phyloP scores from a whole-genome alignment of 2,329 filamentous ascomycete species.

The Periconia sp. region DNA sequence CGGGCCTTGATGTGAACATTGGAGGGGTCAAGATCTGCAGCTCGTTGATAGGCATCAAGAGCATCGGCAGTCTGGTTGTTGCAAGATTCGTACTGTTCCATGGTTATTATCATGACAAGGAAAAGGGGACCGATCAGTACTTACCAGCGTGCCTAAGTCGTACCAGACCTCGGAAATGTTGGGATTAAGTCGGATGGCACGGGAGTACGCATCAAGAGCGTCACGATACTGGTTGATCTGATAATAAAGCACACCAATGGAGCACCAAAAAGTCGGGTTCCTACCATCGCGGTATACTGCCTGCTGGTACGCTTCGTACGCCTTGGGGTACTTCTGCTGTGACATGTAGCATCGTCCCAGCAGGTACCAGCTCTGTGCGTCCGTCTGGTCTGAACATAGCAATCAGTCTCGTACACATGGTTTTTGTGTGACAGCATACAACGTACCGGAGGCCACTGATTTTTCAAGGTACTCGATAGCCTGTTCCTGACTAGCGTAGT shows the following conservation, averaged over 20 bases:
- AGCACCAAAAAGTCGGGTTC: conserved; percentile 99
- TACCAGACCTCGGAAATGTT: conserved; percentile 99
- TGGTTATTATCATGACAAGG: conserved; percentile 17
- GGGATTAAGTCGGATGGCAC: conserved; percentile 93
- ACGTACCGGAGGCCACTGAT: conserved; percentile 86
- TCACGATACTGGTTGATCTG: conserved; percentile 99
- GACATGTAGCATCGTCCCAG: conserved; percentile 99
- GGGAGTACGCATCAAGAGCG: conserved; percentile 95
- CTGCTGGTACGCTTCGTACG: conserved; percentile 98
- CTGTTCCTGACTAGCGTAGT: conserved; percentile 89
- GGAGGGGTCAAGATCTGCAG: conserved; percentile 88
- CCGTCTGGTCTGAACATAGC: conserved; percentile 74
- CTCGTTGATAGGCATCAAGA: conserved; percentile 91
- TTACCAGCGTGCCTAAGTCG: conserved; percentile 90
- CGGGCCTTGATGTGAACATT: conserved; percentile 98
- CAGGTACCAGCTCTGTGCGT: conserved; percentile 98
- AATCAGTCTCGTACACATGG: conserved; percentile 23
- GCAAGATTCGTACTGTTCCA: conserved; percentile 86
- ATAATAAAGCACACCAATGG: conserved; percentile 97
- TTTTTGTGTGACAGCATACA: conserved; percentile 14
- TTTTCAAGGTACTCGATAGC: conserved; percentile 98
- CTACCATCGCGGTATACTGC: conserved; percentile 97
- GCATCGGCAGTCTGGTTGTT: conserved; percentile 99
- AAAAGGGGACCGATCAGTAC: conserved; percentile 45
- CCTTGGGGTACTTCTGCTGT: conserved; percentile 97